Percentiles rank a stretch among this genome's conserved stretches.
Conservation (phyloP, 768 basidiomycete species). For the Candolleomyces aberdarensis region DNA sequence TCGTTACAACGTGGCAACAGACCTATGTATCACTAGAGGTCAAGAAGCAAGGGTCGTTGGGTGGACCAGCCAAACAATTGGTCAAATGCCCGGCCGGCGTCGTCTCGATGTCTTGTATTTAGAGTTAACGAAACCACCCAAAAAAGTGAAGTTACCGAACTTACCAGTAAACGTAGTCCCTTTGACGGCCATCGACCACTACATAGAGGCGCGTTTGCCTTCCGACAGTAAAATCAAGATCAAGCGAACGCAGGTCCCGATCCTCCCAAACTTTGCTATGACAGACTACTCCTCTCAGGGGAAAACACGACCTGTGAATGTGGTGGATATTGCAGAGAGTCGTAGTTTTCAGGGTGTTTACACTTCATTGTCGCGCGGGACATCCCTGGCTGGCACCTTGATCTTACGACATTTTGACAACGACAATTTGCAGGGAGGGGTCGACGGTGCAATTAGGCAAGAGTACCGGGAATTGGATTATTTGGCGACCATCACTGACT, state of each 20-base stretch:
- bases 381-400: neutral
- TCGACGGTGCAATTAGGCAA: neutral
- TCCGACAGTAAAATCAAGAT: neutral
- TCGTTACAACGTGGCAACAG: constrained; percentile 17
- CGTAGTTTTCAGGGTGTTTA: neutral
- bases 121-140: constrained; percentile 20
- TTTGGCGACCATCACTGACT: too few relatives aligned
- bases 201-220: neutral
- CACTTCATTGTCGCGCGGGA: neutral
- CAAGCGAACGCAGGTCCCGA: neutral
- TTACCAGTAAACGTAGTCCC: constrained; percentile 28
- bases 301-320: neutral
- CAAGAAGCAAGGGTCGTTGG: constrained; percentile 14
- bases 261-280: constrained; percentile 6
- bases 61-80: constrained; percentile 4
- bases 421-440: neutral
- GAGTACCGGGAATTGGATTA: constrained; percentile 1
- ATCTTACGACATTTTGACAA: neutral
- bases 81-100: neutral
- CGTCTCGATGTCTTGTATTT: constrained; percentile 27
- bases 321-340: neutral
- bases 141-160: constrained; percentile 16
- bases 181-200: neutral
- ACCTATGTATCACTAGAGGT: constrained; percentile 9
- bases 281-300: constrained; percentile 6